phyloP scores from a whole-genome alignment of 2,329 filamentous ascomycete genomes.

The Fusarium sp. region DNA sequence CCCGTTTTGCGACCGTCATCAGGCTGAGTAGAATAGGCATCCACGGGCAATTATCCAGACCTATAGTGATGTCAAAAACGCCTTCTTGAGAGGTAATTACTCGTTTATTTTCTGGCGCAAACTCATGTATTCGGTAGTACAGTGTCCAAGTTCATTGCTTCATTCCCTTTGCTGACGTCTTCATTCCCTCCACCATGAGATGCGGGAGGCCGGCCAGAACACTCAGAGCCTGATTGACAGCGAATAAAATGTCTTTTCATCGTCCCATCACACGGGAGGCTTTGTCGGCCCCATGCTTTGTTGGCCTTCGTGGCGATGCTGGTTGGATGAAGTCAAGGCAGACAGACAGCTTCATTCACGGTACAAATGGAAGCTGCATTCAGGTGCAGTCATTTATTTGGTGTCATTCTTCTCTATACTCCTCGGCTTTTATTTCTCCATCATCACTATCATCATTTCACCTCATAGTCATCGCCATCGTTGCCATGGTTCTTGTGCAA shows the following conservation, averaged over 20 bases:
- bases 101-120: too few species aligned
- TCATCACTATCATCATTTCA: neutral
- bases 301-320: constrained; percentile 15
- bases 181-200: neutral
- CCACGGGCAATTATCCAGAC: neutral
- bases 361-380: constrained; percentile 22
- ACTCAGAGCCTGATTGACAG: constrained; percentile 14
- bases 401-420: neutral
- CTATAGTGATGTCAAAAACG: too few species aligned
- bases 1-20: neutral
- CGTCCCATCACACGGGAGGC: neutral
- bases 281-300: constrained; percentile 12
- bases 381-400: neutral
- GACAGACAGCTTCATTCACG: constrained; percentile 6
- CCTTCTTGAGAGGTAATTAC: too few species aligned
- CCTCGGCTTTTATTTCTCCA: neutral
- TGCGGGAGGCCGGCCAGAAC: constrained; percentile 41
- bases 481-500: constrained; percentile 19
- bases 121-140: neutral
- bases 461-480: neutral
- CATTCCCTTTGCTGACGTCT: neutral
- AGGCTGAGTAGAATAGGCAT: constrained; percentile 13
- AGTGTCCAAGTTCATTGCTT: neutral
- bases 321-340: constrained; percentile 18
- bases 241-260: constrained; percentile 21